Base-by-base conservation (phyloP, 805 yeast species). In the Ogataea pignaliae region DNA sequence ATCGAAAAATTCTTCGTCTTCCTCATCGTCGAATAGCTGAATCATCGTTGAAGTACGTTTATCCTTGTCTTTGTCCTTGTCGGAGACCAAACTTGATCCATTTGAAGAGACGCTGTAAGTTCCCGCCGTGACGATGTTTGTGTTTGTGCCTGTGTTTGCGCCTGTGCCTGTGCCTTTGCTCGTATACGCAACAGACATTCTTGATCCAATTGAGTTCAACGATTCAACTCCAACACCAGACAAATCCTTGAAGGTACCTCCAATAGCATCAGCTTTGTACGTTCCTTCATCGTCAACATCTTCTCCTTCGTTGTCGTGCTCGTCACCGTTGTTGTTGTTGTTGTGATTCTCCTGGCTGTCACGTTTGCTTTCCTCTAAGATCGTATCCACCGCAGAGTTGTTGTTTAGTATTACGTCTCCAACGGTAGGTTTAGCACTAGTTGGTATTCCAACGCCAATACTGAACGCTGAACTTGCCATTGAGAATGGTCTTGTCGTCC, bases 361-460 rank as follows among this genome's bases (percentile, higher is more conserved):
- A 36, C 40, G 10, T 42, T 37, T 14, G 43, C 73, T 45, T 67
- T n/a, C 47, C 11, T 28, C 50, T 32, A 46, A 30, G 10, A 53
- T 47, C 35, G 71, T 75, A 50, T 79, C 85, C 3, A 79, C 75
- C n/a, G 81, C 79, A 40, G 65, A 69, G 0, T 78, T 72, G 42
- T 72, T 78, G 45, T 73, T 79, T 42, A 82, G 68, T 55, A 81
- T 64, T 29, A 83, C 75, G 51, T 81, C 85, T 11, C 89, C 89
- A 35, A 83, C 70, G 0, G 86, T 83, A 31, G 80, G 70, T 28
- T 67, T 48, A 50, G 64, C 47, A 28, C 47, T 48, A 12, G 56
- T 47, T 5, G 64, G 50, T 6, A 53, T 45, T 1, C 64, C 66
- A 1, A 59, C 59, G 2, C 66, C 66, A 18, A 48, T 40, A 44